Evolutionary conservation across 305 asterid genomes (phyloP).

Genomic region (Fraxinus xanthoxyloides): DNA sequence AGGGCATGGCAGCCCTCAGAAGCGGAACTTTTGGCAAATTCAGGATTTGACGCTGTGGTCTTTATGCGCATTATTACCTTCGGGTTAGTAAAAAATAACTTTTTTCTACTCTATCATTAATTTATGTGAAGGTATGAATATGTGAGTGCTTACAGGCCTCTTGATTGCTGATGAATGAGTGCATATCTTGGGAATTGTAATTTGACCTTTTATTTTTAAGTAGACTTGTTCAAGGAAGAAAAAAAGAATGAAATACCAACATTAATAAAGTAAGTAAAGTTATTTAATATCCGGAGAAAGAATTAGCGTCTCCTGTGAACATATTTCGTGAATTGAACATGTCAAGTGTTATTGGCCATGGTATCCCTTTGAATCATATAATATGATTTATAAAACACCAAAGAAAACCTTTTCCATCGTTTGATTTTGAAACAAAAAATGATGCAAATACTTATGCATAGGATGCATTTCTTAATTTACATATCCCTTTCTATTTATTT

Average conservation of each 20-base stretch:
- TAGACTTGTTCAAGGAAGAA: not conserved
- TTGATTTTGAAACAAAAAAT: not conserved
- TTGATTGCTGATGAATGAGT: not conserved
- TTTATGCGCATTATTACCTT: constrained; percentile 85
- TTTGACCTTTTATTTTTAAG: not conserved
- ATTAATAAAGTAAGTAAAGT: not conserved
- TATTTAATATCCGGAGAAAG: not conserved
- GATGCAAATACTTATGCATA: not conserved
- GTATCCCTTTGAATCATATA: not conserved
- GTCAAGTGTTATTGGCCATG: not conserved
- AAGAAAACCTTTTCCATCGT: not conserved
- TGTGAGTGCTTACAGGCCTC: not conserved
- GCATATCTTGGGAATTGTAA: not conserved
- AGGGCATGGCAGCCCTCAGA: constrained; percentile 84
- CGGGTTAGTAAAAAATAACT: constrained; percentile 44
- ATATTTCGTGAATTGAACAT: not conserved
- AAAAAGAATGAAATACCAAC: not conserved
- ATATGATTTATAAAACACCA: not conserved
- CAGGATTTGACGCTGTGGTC: constrained; percentile 92
- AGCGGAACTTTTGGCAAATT: constrained; percentile 60
- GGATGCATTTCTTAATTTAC: not conserved
- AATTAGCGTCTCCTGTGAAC: not conserved
- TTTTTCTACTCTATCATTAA: not conserved
- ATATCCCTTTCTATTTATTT: not conserved
- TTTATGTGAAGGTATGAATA: not conserved